Percentiles rank a stretch among this genome's conserved stretches.
Evolutionary conservation across 1,284 basidiomycete genomes (phyloP).

Genomic region (Exobasidium cylindrosporum): DNA sequence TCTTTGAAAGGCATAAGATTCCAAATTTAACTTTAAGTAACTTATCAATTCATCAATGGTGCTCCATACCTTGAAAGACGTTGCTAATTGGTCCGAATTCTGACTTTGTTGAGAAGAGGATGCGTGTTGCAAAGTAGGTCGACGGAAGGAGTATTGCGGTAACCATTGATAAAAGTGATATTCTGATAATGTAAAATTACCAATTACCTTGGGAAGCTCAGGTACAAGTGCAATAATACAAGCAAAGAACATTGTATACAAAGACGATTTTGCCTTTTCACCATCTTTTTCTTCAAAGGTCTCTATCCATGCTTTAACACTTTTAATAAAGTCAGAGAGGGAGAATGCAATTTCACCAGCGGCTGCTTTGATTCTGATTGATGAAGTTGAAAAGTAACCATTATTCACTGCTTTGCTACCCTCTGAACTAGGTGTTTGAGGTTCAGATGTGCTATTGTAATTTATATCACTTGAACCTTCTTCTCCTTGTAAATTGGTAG

Average conservation of each 20-base stretch:
- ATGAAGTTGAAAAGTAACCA: background rate
- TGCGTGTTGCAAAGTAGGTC: background rate
- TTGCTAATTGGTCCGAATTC: background rate
- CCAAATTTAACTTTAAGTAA: conserved; percentile 2
- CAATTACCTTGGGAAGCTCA: background rate
- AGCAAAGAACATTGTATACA: background rate
- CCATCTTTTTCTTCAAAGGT: background rate
- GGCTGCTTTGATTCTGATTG: background rate
- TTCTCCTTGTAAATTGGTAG: background rate
- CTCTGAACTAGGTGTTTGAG: background rate
- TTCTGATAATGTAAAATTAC: background rate
- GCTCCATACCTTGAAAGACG: conserved; percentile 6
- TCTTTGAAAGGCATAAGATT: conserved; percentile 10
- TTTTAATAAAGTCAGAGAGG: background rate
- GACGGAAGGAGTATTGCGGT: background rate
- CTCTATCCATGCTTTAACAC: background rate
- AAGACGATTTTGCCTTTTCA: background rate
- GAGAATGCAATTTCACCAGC: background rate
- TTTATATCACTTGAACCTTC: background rate
- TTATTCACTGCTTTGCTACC: background rate
- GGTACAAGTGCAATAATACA: background rate
- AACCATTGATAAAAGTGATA: conserved; percentile 3
- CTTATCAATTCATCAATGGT: background rate
- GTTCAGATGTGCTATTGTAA: background rate
- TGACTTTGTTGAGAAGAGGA: background rate